Conservation (phyloP, 805 yeast species). For the Yarrowia divulgata region DNA sequence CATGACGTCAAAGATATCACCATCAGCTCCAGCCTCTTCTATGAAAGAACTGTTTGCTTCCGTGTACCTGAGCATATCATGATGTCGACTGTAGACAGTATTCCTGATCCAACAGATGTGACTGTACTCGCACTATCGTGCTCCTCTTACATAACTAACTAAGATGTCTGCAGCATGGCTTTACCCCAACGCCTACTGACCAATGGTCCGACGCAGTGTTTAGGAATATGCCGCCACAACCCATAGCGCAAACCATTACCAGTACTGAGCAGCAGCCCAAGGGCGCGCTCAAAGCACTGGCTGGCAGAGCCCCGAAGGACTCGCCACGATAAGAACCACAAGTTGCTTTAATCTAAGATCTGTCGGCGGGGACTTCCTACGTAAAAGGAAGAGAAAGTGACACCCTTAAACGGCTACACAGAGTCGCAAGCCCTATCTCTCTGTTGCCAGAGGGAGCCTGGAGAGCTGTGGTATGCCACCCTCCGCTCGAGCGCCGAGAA, state of each 20-base stretch:
- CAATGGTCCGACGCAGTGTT: constrained; percentile 94
- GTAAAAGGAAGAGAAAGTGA: constrained; percentile 46
- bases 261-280: constrained; percentile 58
- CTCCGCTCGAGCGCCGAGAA: constrained; percentile 41
- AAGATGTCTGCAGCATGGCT: constrained; percentile 98
- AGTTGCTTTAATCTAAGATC: constrained; percentile 72
- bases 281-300: constrained; percentile 53
- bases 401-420: constrained; percentile 43
- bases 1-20: too few relatives aligned
- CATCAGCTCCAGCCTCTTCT: too few relatives aligned
- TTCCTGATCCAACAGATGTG: too few relatives aligned
- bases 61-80: too few relatives aligned
- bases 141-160: neutral
- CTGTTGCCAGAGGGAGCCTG: constrained; percentile 44
- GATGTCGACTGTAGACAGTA: too few relatives aligned
- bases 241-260: constrained; percentile 61
- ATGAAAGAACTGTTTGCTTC: too few relatives aligned
- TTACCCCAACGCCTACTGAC: constrained; percentile 98
- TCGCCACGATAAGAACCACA: constrained; percentile 38
- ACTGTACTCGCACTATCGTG: too few relatives aligned
- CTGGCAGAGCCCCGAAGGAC: constrained; percentile 48
- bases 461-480: constrained; percentile 42
- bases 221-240: constrained; percentile 98
- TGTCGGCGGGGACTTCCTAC: constrained; percentile 89
- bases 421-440: constrained; percentile 45